Percentiles rank a stretch among this genome's conserved stretches.
These are phyloP conservation scores for Psilocybe tampanensis DNA, from an alignment of 768 basidiomycete genomes.

Conservation along the genomic window DNA sequence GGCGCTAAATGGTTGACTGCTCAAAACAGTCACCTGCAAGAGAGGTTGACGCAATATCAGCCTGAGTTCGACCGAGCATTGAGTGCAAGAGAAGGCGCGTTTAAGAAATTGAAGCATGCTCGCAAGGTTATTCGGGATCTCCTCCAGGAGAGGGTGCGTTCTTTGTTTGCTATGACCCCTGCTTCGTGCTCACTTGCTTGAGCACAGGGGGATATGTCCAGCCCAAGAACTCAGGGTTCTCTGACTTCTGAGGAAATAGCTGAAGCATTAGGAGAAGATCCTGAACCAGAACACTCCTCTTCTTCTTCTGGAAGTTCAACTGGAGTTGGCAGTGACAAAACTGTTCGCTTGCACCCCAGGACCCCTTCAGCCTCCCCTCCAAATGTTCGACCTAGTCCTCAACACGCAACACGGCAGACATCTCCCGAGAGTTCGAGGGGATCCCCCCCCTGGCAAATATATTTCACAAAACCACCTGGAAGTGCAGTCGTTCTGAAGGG, in stretches of 20 bases:
- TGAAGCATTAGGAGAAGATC: slow-evolving; percentile 25
- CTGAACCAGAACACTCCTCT: slow-evolving; percentile 10
- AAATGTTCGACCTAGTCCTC: not conserved
- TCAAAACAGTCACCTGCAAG: slow-evolving; percentile 37
- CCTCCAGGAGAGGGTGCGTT: slow-evolving; percentile 42
- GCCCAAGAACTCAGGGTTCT: slow-evolving; percentile 13
- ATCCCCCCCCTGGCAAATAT: slow-evolving; percentile 36
- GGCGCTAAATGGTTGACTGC: slow-evolving; percentile 28
- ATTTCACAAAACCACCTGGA: slow-evolving; percentile 32
- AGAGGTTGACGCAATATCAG: slow-evolving; percentile 22
- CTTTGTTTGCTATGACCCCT: not conserved
- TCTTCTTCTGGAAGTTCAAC: slow-evolving; percentile 8
- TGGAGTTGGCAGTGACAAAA: slow-evolving; percentile 21
- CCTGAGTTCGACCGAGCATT: slow-evolving; percentile 34
- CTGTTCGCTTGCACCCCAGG: slow-evolving; percentile 19
- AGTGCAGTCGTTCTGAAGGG: slow-evolving; percentile 20
- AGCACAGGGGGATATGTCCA: slow-evolving; percentile 25
- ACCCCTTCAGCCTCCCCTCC: not conserved
- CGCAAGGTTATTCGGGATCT: slow-evolving; percentile 44
- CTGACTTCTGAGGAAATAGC: slow-evolving; percentile 25
- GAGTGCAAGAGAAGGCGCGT: slow-evolving; percentile 32
- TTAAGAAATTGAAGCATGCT: slow-evolving; percentile 36
- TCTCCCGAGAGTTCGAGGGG: not conserved
- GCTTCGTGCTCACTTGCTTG: not conserved
- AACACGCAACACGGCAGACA: not conserved